Base-by-base conservation (phyloP, 371 early-diverging fungal species). In the Mortierella sp. region DNA sequence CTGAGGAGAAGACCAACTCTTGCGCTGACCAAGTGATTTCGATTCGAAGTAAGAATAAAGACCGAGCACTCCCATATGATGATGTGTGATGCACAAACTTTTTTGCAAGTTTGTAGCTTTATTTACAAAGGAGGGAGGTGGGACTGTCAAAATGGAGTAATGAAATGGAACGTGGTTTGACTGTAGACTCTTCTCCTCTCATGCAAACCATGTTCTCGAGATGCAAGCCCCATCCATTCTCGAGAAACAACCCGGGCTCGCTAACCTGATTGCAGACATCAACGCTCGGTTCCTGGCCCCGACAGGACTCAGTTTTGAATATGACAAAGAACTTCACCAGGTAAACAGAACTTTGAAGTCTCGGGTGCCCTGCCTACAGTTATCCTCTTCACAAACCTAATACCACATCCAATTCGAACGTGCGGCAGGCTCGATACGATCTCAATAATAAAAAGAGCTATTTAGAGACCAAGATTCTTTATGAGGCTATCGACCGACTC, bases 191-290 rank as follows among this genome's bases (percentile, higher is more conserved):
- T 8, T n/a, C n/a, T 51, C 51, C n/a, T 51, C n/a, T n/a, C 51
- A 51, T 51, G 51, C 51, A 51, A 51, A 5, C 52, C 52, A 55
- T 55, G 55, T 28, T 28, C 55, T 55, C 28, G 28, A 55, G 3
- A 55, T 55, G 55, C 30, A 55, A 28, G 55, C 28, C 28, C 55
- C 55, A 55, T 55, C 55, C 28, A 55, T 55, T 30, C 55, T 55
- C 28, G 55, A 55, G 30, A 55, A 55, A 55, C 55, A 55, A 87
- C 89, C 68, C 75, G 71, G 26, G 70, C 84, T 83, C 85, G 85
- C 75, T 18, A 32, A 68, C 35, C 67, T 79, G 57, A 65, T 79
- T 26, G 24, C 52, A 0, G 72, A 68, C 59, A 59, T 79, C 22
- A 59, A 75, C 52, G 28, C 71, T 0, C 71, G 72, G 14, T 64